Evolutionary conservation across 208 protist species (phyloP).

Genomic region (Leishmania tarentolae): DNA sequence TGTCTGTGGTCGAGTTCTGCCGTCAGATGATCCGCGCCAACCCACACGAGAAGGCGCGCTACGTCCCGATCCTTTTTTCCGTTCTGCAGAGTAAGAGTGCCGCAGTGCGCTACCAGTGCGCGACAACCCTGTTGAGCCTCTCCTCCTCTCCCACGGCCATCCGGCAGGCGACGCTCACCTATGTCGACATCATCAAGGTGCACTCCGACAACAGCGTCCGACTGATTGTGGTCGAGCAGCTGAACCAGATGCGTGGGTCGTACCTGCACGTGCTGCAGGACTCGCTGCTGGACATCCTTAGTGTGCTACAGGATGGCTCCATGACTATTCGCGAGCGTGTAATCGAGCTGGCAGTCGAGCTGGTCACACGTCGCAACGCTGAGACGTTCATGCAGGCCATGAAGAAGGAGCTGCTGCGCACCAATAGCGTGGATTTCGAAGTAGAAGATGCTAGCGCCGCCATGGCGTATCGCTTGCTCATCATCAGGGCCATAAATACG

Average conservation of each 20-base stretch:
- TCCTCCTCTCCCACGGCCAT: constrained; percentile 97
- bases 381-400: constrained; percentile 93
- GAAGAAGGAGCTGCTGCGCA: constrained; percentile 94
- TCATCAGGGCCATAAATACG: constrained; percentile 94
- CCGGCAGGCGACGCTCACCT: constrained; percentile 88
- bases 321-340: constrained; percentile 96
- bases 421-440: constrained; percentile 41
- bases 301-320: constrained; percentile 88
- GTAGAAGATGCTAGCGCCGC: constrained; percentile 72
- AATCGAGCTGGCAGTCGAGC: constrained; percentile 92
- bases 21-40: constrained; percentile 81
- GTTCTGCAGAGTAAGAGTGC: constrained; percentile 93
- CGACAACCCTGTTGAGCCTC: constrained; percentile 93
- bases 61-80: constrained; percentile 95
- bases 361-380: constrained; percentile 94
- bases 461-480: constrained; percentile 62
- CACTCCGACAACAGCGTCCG: constrained; percentile 99
- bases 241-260: constrained; percentile 90
- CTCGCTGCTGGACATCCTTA: constrained; percentile 95
- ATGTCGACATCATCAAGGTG: constrained; percentile 93
- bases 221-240: constrained; percentile 96
- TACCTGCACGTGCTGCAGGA: constrained; percentile 92
- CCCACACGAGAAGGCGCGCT: constrained; percentile 90
- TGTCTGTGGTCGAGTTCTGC: constrained; percentile 89
- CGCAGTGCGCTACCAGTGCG: constrained; percentile 96